These are phyloP conservation scores for Coelastrella sp. DNA, from an alignment of 139 green algal genomes.

Conservation along the genomic window DNA sequence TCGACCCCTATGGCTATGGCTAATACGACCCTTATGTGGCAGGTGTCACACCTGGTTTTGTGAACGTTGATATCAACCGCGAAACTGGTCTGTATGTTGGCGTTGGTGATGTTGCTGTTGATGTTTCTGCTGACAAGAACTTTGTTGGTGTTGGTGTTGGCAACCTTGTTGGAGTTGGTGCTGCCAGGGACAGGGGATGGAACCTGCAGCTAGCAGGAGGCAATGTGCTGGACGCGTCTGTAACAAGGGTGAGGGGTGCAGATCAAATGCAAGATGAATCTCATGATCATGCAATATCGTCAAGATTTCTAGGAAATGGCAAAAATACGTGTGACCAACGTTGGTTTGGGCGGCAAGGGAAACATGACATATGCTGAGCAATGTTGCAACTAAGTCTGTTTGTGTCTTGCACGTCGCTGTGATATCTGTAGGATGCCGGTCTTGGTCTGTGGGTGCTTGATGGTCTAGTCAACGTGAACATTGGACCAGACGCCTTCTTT, in stretches of 20 bases:
- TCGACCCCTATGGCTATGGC: slow-evolving; percentile 37
- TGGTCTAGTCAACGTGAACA: slow-evolving; percentile 43
- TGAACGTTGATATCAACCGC: slow-evolving; percentile 42
- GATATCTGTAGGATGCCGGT: slow-evolving; percentile 5
- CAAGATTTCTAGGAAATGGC: too few relatives aligned
- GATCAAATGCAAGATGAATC: too few relatives aligned
- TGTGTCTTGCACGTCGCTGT: not conserved
- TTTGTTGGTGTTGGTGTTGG: slow-evolving; percentile 31
- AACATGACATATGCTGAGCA: too few relatives aligned
- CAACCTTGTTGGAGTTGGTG: slow-evolving; percentile 7
- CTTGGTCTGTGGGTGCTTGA: slow-evolving; percentile 38
- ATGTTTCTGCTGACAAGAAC: slow-evolving; percentile 45
- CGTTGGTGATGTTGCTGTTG: slow-evolving; percentile 14
- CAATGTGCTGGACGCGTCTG: slow-evolving; percentile 33
- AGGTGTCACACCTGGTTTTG: slow-evolving; percentile 36
- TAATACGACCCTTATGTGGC: slow-evolving; percentile 37
- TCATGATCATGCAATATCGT: too few relatives aligned
- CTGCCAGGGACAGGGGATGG: slow-evolving; percentile 31
- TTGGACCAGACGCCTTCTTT: slow-evolving; percentile 30
- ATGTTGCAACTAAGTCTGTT: not conserved
- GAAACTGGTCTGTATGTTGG: slow-evolving; percentile 40
- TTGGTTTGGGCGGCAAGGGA: too few relatives aligned
- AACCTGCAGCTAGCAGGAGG: slow-evolving; percentile 42
- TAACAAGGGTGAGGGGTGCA: not conserved
- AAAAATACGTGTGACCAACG: too few relatives aligned